A percentile compares a stretch with the other conserved stretches of the same genome.
Conservation (phyloP, 2,329 filamentous ascomycete species). For the Talaromyces islandicus region DNA sequence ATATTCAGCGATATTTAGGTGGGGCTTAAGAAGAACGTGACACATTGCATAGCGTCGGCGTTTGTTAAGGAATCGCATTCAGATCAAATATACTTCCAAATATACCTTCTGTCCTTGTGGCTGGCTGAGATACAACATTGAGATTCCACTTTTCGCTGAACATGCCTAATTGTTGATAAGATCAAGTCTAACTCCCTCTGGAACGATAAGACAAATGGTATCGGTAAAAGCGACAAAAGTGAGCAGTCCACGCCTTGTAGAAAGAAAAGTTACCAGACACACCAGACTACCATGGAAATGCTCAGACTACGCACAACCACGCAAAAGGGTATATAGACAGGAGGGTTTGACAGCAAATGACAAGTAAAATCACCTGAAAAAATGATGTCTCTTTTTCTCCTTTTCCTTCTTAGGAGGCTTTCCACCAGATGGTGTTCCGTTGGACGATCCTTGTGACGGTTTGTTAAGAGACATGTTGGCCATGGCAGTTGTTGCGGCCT, state of each 20-base stretch:
- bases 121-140: neutral
- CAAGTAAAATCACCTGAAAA: slow-evolving; percentile 37
- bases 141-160: neutral
- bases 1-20: slow-evolving; percentile 69
- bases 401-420: slow-evolving; percentile 52
- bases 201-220: slow-evolving; percentile 23
- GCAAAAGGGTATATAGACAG: neutral
- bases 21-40: slow-evolving; percentile 7
- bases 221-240: slow-evolving; percentile 17
- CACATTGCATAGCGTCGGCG: neutral
- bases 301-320: slow-evolving; percentile 42
- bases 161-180: neutral
- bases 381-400: slow-evolving; percentile 54
- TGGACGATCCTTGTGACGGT: slow-evolving; percentile 14
- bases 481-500: slow-evolving; percentile 25
- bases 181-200: neutral
- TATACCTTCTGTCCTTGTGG: neutral
- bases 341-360: neutral
- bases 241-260: slow-evolving; percentile 1
- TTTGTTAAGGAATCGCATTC: neutral
- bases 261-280: neutral
- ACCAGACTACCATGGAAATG: slow-evolving; percentile 45
- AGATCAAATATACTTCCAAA: neutral
- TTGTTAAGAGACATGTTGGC: slow-evolving; percentile 31
- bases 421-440: slow-evolving; percentile 25